phyloP scores from a whole-genome alignment of 2,329 filamentous ascomycete species.

The Amauroascus niger region DNA sequence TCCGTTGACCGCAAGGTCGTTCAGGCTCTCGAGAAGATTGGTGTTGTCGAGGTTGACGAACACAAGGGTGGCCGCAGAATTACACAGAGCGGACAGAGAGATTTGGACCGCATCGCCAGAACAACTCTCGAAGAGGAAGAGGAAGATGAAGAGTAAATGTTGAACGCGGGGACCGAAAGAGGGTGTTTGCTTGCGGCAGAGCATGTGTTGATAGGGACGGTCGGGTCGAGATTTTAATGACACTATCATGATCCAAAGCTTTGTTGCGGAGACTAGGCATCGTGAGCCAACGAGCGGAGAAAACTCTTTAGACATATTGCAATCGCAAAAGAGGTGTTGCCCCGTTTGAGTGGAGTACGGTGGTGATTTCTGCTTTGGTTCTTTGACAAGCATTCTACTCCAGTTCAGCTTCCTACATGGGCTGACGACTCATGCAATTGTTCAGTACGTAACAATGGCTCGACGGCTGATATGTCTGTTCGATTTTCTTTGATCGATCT shows the following conservation, averaged over 20 bases:
- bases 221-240: slow-evolving; percentile 10
- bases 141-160: slow-evolving; percentile 29
- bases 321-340: slow-evolving; percentile 5
- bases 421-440: background rate
- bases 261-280: background rate
- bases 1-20: slow-evolving; percentile 95
- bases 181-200: slow-evolving; percentile 2
- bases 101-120: slow-evolving; percentile 92
- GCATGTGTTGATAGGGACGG: slow-evolving; percentile 10
- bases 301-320: slow-evolving; percentile 3
- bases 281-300: slow-evolving; percentile 8
- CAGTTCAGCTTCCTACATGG: background rate
- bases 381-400: background rate
- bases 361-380: slow-evolving; percentile 1
- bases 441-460: background rate
- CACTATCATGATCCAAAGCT: slow-evolving; percentile 1
- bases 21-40: slow-evolving; percentile 98
- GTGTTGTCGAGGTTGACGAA: slow-evolving; percentile 93
- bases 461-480: background rate
- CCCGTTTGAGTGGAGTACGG: slow-evolving; percentile 9
- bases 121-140: slow-evolving; percentile 48
- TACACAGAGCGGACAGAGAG: slow-evolving; percentile 95
- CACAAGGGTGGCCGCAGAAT: slow-evolving; percentile 98
- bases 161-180: background rate
- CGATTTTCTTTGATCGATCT: background rate